phyloP scores from a whole-genome alignment of 73 alveolate genomes.

The Paramecium octaurelia region DNA sequence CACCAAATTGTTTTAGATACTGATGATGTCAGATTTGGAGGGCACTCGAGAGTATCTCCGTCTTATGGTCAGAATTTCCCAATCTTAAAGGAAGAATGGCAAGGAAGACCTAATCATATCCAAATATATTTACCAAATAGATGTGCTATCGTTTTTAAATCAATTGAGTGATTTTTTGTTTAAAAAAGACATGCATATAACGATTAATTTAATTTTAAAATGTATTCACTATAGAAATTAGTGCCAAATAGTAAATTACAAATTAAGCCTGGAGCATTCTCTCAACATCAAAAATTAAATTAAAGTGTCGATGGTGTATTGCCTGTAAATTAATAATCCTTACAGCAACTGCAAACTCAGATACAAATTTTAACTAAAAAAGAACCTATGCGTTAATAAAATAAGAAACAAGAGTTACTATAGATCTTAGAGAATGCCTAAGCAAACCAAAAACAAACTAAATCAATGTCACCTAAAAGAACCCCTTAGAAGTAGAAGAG shows the following conservation, averaged over 20 bases:
- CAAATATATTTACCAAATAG: slow-evolving; percentile 87
- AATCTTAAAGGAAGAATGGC: slow-evolving; percentile 70
- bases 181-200: not conserved
- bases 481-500: not conserved
- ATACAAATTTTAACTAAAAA: not conserved
- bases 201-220: not conserved
- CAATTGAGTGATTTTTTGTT: not conserved
- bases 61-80: slow-evolving; percentile 88
- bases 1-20: slow-evolving; percentile 91
- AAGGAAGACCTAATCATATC: slow-evolving; percentile 78
- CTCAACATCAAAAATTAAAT: not conserved
- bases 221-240: slow-evolving; percentile 19
- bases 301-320: slow-evolving; percentile 31
- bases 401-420: not conserved
- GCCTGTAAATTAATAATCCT: slow-evolving; percentile 30
- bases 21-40: slow-evolving; percentile 93
- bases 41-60: slow-evolving; percentile 83
- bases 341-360: not conserved
- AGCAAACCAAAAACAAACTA: not conserved
- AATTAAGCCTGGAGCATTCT: slow-evolving; percentile 29
- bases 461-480: slow-evolving; percentile 9
- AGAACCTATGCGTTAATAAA: not conserved
- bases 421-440: slow-evolving; percentile 30
- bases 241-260: slow-evolving; percentile 20
- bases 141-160: slow-evolving; percentile 78